These are phyloP conservation scores for Lachancea cidri DNA, from an alignment of 805 yeast species.

Conservation along the genomic window DNA sequence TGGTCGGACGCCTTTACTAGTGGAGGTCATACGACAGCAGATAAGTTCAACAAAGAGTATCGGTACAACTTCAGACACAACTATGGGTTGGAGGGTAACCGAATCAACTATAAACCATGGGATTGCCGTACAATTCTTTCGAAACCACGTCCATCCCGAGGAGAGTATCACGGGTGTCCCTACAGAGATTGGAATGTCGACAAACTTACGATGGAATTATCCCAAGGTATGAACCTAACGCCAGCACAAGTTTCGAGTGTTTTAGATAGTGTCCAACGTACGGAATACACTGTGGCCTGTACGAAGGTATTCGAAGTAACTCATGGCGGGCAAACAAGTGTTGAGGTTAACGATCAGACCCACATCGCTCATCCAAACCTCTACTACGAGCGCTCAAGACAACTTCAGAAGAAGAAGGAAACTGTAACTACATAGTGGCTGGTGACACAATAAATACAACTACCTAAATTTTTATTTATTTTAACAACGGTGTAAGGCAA, in stretches of 20 bases:
- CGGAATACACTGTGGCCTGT: constrained; percentile 81
- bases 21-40: constrained; percentile 49
- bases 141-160: constrained; percentile 61
- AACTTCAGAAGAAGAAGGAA: constrained; percentile 39
- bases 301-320: constrained; percentile 80
- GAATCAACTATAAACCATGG: constrained; percentile 81
- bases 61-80: constrained; percentile 81
- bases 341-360: constrained; percentile 46
- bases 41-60: constrained; percentile 82
- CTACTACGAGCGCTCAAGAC: constrained; percentile 74
- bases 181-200: constrained; percentile 73
- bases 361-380: constrained; percentile 82
- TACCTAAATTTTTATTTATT: neutral
- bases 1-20: constrained; percentile 74
- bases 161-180: constrained; percentile 90
- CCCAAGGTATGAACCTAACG: constrained; percentile 49
- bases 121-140: constrained; percentile 73
- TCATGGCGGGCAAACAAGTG: constrained; percentile 29
- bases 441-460: too few species aligned
- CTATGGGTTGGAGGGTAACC: constrained; percentile 88
- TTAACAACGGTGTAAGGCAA: too few species aligned
- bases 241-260: constrained; percentile 50
- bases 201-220: constrained; percentile 49
- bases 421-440: neutral
- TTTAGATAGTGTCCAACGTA: constrained; percentile 58